These are phyloP conservation scores for Novymonas esmeraldas DNA, from an alignment of 208 protist species.

Conservation along the genomic window DNA sequence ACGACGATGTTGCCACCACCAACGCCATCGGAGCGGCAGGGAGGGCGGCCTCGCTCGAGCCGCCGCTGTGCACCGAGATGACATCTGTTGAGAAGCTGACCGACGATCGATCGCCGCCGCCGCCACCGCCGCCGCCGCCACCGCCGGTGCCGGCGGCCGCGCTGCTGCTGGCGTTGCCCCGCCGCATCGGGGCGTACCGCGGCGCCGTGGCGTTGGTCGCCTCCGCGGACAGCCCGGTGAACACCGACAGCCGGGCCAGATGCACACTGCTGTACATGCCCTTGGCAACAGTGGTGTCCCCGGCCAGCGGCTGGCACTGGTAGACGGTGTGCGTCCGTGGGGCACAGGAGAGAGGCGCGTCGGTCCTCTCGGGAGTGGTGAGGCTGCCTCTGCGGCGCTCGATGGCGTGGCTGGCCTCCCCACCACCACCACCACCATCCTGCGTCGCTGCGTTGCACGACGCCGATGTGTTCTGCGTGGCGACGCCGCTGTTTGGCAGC, in stretches of 20 bases:
- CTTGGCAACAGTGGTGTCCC: slow-evolving; percentile 37
- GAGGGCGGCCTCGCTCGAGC: neutral
- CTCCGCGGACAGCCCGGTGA: slow-evolving; percentile 21
- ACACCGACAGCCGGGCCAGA: slow-evolving; percentile 58
- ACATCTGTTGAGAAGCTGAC: neutral
- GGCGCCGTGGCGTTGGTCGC: slow-evolving; percentile 12
- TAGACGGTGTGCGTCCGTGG: slow-evolving; percentile 29
- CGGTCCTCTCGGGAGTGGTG: no score
- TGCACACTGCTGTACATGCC: slow-evolving; percentile 56
- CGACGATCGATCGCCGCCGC: slow-evolving; percentile 5
- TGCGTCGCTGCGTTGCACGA: no score
- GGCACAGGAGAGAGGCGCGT: neutral
- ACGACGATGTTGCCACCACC: no score
- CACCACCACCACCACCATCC: no score
- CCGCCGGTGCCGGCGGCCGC: neutral
- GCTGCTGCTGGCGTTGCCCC: neutral
- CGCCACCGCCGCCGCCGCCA: neutral
- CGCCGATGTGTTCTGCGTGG: no score
- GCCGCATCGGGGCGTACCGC: slow-evolving; percentile 7
- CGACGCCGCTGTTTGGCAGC: neutral
- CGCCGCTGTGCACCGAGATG: no score
- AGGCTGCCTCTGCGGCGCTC: no score
- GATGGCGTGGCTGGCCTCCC: no score
- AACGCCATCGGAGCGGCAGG: no score
- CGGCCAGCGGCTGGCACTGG: slow-evolving; percentile 33